Evolutionary conservation across 2,329 filamentous ascomycete genomes (phyloP), one percentile per base, ranked within the genome.

Genomic region (Ceratocystiopsis brevicomis): DNA sequence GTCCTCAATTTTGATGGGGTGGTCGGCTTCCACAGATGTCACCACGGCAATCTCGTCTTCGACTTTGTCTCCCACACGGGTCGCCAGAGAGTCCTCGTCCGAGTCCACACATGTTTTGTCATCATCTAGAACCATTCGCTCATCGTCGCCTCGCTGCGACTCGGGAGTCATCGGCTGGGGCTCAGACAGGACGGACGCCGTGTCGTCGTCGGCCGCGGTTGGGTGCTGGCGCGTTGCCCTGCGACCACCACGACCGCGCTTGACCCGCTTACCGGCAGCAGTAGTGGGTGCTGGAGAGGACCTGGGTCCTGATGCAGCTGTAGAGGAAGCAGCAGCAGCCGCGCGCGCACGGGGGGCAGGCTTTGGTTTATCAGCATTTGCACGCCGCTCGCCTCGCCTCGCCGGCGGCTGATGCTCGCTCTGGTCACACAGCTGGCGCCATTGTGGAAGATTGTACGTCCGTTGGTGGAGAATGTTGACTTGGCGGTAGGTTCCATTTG

Each of bases 381-480:
- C 73, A 48, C 83, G 75, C 50, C 81, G 69, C 61, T 90, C 82
- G 43, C 92, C 90, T 57, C 90, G 78, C 54, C 78, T 78, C 6
- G 90, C 90, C 0, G 90, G 90, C 11, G 90, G 90, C 54, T 96
- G 90, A 57, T 98, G 86, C 53, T 94, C 87, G 57, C 84, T 87
- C 61, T 95, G 86, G 49, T 95, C 83, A 57, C 87, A 95, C 36
- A 96, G 69, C 44, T 83, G 74, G 52, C 86, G 84, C 90, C 90
- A 98, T 60, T 98, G 87, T 1, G 88, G 88, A 5, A 98, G 68
- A 53, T 95, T 98, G 65, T 98, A 98, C 14, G 86, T 86, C 57
- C 90, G 75, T 58, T 92, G 85, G 61, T 95, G 92, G 54, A 96
- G 78, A 47, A 98, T 87, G 57, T 98, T 98, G 55, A 90, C 84